Percentiles rank a stretch among this genome's conserved stretches.
These are phyloP conservation scores for Fusarium tupiense DNA, from an alignment of 2,329 filamentous ascomycete genomes.

Conservation along the genomic window DNA sequence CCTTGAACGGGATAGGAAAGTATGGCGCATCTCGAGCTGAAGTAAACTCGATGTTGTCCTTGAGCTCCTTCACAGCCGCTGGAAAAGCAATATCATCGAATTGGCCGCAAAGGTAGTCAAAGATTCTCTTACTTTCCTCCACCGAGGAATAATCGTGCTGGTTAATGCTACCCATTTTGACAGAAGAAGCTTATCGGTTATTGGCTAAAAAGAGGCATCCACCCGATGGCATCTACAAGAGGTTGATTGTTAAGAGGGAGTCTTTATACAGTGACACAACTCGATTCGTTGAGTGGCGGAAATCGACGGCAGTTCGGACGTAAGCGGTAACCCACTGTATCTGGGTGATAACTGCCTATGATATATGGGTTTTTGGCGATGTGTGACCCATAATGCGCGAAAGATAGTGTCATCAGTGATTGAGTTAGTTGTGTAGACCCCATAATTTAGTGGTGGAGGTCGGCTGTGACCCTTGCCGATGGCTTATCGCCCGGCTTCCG, in stretches of 20 bases:
- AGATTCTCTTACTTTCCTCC: constrained; percentile 34
- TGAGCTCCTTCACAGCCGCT: constrained; percentile 37
- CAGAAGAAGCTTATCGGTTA: background rate
- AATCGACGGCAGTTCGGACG: constrained; percentile 8
- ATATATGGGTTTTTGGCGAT: background rate
- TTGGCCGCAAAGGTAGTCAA: constrained; percentile 31
- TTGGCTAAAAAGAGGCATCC: background rate
- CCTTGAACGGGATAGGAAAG: constrained; percentile 59
- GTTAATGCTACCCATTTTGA: constrained; percentile 27
- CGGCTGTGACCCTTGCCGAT: constrained; percentile 21
- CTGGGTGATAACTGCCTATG: background rate
- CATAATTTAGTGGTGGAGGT: constrained; percentile 1
- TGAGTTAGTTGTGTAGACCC: background rate
- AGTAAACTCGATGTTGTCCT: constrained; percentile 46
- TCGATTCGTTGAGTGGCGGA: background rate
- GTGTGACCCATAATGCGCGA: background rate
- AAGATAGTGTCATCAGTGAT: background rate
- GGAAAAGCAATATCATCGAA: constrained; percentile 47
- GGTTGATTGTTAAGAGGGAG: constrained; percentile 3
- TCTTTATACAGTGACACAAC: constrained; percentile 17
- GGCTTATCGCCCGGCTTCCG: constrained; percentile 16
- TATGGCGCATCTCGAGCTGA: constrained; percentile 51
- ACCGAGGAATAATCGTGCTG: constrained; percentile 32
- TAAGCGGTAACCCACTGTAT: background rate
- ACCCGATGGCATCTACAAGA: background rate